These are phyloP conservation scores for Sporothrix mexicana DNA, from an alignment of 2,329 filamentous ascomycete species.

Conservation along the genomic window DNA sequence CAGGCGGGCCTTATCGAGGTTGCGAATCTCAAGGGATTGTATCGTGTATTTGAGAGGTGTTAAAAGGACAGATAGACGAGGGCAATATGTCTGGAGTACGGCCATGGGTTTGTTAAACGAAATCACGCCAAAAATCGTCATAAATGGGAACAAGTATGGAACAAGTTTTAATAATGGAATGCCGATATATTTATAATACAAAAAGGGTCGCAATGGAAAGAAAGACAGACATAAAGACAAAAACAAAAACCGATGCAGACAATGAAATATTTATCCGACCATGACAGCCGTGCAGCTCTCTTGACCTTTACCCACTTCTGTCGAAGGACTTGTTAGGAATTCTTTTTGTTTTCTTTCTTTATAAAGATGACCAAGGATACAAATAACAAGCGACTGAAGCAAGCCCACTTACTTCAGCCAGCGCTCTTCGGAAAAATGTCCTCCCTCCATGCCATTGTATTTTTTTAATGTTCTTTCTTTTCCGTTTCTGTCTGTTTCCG, in stretches of 20 bases:
- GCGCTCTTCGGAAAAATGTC: slow-evolving; percentile 1
- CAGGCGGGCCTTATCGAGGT: slow-evolving; percentile 79
- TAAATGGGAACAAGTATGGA: background rate
- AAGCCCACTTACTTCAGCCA: slow-evolving; percentile 20
- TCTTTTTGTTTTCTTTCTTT: slow-evolving; percentile 20
- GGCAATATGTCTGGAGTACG: background rate
- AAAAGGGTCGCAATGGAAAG: slow-evolving; percentile 36
- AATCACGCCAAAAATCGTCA: background rate
- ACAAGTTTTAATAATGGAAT: background rate
- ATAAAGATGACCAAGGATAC: slow-evolving; percentile 19
- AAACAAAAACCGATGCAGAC: slow-evolving; percentile 29
- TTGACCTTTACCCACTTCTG: slow-evolving; percentile 12
- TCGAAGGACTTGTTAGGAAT: background rate
- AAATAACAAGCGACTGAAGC: background rate
- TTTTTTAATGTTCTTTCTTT: background rate
- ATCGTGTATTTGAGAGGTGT: slow-evolving; percentile 93
- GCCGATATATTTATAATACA: slow-evolving; percentile 33
- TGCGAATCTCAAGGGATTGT: slow-evolving; percentile 89
- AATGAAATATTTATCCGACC: background rate
- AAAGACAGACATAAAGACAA: slow-evolving; percentile 28
- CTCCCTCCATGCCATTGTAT: background rate
- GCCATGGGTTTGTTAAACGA: slow-evolving; percentile 10
- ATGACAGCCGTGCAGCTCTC: slow-evolving; percentile 11
- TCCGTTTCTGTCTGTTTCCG: background rate
- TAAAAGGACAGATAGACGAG: slow-evolving; percentile 46